Conservation (phyloP, 306 rosid species). For the Rosa persica region DNA sequence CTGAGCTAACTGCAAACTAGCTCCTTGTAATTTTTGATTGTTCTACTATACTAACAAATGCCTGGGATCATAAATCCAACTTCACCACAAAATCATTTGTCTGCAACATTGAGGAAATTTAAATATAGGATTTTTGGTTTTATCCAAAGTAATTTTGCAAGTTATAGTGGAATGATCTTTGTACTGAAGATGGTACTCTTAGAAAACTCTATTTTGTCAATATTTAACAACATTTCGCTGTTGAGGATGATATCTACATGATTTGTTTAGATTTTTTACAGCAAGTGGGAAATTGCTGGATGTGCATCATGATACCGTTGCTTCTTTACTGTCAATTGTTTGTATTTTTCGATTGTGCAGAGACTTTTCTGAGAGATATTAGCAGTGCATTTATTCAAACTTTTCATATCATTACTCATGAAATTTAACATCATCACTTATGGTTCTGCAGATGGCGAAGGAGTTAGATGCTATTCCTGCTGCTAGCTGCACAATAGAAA, state of each 20-base stretch:
- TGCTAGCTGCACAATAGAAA: constrained; percentile 45
- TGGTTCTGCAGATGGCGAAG: constrained; percentile 76
- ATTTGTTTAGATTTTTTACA: neutral
- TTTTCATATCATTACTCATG: neutral
- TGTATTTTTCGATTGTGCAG: neutral
- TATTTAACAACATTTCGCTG: neutral
- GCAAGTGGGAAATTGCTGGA: neutral
- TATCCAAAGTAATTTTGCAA: neutral
- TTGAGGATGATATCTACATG: neutral
- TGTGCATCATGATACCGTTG: neutral
- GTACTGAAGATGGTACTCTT: neutral
- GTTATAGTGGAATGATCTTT: neutral
- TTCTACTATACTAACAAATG: neutral
- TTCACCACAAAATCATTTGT: neutral
- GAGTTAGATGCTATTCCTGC: constrained; percentile 76
- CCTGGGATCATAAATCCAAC: neutral
- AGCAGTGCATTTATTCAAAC: neutral
- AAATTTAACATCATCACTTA: neutral
- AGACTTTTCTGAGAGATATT: neutral
- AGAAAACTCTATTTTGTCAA: neutral
- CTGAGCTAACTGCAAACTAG: neutral
- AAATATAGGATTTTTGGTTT: neutral
- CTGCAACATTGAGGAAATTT: neutral
- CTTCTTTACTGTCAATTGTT: no score
- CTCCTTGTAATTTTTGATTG: neutral